A percentile compares a stretch with the other conserved stretches of the same genome.
Evolutionary conservation across 2,329 filamentous ascomycete genomes (phyloP).

Genomic region (Paraconiothyrium brasiliense): DNA sequence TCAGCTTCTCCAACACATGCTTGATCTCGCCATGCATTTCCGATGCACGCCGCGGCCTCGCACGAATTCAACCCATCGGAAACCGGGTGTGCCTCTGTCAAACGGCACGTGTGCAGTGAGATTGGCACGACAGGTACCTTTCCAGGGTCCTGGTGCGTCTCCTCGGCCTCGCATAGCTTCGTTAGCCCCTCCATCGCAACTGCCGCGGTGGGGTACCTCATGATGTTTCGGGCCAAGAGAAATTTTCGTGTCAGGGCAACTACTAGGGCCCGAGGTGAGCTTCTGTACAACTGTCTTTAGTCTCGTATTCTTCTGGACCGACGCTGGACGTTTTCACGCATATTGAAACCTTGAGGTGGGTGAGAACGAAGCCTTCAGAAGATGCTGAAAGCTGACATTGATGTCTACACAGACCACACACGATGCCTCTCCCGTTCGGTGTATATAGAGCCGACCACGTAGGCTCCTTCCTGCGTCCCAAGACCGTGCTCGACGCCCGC

Average conservation of each 20-base stretch:
- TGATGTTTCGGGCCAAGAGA: constrained; percentile 22
- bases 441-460: constrained; percentile 64
- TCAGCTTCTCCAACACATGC: background rate
- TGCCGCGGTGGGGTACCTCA: constrained; percentile 47
- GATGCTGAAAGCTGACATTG: background rate
- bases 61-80: background rate
- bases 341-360: background rate
- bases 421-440: constrained; percentile 51
- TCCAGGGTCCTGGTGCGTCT: constrained; percentile 3
- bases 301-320: background rate
- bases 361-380: background rate
- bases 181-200: constrained; percentile 36
- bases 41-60: background rate
- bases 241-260: constrained; percentile 18
- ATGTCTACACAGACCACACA: constrained; percentile 11
- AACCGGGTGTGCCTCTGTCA: background rate
- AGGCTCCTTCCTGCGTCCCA: constrained; percentile 64
- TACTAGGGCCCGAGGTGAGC: background rate
- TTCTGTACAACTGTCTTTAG: background rate
- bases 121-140: background rate
- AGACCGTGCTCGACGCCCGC: constrained; percentile 60
- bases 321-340: background rate
- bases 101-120: background rate
- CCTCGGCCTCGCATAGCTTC: constrained; percentile 16
- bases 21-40: background rate